These are phyloP conservation scores for Astragalus glycyphyllos DNA, from an alignment of 306 rosid genomes.

Conservation along the genomic window DNA sequence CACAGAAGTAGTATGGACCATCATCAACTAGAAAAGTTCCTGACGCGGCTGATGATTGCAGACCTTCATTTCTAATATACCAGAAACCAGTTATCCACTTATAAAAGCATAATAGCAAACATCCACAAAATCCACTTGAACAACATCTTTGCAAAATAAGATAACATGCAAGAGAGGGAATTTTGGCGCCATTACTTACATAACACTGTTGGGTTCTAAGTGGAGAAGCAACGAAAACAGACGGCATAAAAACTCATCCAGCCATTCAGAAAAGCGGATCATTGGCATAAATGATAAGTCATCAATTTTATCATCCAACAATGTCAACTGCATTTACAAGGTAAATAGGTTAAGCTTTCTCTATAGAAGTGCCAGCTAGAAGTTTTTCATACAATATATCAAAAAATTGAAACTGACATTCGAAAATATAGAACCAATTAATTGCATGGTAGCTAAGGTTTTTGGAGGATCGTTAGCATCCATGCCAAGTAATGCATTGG, in stretches of 20 bases:
- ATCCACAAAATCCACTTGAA: slow-evolving; percentile 35
- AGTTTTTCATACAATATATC: slow-evolving; percentile 31
- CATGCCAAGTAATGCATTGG: slow-evolving; percentile 98
- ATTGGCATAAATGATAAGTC: slow-evolving; percentile 82
- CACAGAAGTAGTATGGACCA: slow-evolving; percentile 94
- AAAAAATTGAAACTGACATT: slow-evolving; percentile 66
- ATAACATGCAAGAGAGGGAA: slow-evolving; percentile 32
- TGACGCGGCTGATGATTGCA: slow-evolving; percentile 82
- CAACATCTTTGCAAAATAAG: slow-evolving; percentile 24
- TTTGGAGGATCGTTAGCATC: slow-evolving; percentile 99
- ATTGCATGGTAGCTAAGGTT: slow-evolving; percentile 98
- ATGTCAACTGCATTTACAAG: slow-evolving; percentile 76
- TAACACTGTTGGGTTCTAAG: slow-evolving; percentile 93
- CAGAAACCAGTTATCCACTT: slow-evolving; percentile 49
- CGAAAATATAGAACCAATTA: slow-evolving; percentile 94
- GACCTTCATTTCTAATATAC: slow-evolving; percentile 83
- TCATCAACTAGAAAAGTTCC: slow-evolving; percentile 98
- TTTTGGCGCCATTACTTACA: slow-evolving; percentile 62
- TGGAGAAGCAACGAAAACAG: slow-evolving; percentile 88
- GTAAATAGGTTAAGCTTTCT: slow-evolving; percentile 35
- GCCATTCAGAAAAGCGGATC: slow-evolving; percentile 94
- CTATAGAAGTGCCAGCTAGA: slow-evolving; percentile 23
- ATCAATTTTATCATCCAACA: slow-evolving; percentile 73
- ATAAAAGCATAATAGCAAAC: slow-evolving; percentile 19
- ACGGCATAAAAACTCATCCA: slow-evolving; percentile 98